Percentiles rank a stretch among this genome's conserved stretches.
Conservation (phyloP, 306 rosid genomes). For the Echinosophora koreensis region DNA sequence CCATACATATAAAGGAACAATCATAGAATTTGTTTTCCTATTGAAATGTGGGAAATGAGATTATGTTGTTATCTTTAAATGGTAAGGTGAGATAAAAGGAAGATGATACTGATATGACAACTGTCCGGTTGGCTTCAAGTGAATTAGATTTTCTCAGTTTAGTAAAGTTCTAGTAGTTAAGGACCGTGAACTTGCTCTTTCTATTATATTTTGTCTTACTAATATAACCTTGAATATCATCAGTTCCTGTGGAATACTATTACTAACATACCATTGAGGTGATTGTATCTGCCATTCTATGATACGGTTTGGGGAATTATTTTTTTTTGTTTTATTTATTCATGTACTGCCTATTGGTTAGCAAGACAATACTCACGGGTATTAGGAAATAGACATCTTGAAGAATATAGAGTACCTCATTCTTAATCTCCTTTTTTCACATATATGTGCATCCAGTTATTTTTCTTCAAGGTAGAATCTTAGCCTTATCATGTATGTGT, state of each 20-base stretch:
- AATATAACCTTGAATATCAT: slow-evolving; percentile 17
- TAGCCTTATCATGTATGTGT: slow-evolving; percentile 6
- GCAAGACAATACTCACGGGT: background rate
- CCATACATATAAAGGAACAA: slow-evolving; percentile 9
- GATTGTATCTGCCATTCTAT: slow-evolving; percentile 8
- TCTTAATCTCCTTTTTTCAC: background rate
- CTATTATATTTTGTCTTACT: slow-evolving; percentile 3
- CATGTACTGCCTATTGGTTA: background rate
- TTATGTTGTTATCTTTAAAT: slow-evolving; percentile 27
- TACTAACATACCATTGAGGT: background rate
- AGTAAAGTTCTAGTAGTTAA: slow-evolving; percentile 1
- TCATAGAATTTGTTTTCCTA: slow-evolving; percentile 39
- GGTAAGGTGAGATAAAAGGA: slow-evolving; percentile 16
- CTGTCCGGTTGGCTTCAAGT: slow-evolving; percentile 25
- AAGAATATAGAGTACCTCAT: background rate
- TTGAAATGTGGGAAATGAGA: slow-evolving; percentile 13
- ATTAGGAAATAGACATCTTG: background rate
- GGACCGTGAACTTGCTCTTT: slow-evolving; percentile 10
- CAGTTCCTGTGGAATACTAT: slow-evolving; percentile 6
- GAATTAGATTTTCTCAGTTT: slow-evolving; percentile 5
- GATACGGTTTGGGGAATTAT: background rate
- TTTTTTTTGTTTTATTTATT: background rate
- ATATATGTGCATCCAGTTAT: background rate
- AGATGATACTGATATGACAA: slow-evolving; percentile 29
- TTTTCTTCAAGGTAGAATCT: slow-evolving; percentile 1